Base-by-base conservation (phyloP, 2,329 filamentous ascomycete genomes). In the Coniella lustricola region DNA sequence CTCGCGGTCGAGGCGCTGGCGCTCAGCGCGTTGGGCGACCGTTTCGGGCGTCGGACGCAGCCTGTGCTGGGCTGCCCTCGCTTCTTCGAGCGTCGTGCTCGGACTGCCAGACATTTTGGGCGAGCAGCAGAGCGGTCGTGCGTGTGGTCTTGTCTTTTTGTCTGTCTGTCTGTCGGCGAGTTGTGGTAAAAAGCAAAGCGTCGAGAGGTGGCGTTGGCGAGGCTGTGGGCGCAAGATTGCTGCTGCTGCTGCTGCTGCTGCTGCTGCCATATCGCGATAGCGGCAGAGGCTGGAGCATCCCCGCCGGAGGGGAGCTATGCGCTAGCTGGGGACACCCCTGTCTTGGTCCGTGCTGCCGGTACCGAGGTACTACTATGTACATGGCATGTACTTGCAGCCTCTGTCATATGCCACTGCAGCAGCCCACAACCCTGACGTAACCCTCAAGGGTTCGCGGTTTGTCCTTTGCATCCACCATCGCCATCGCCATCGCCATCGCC, bases 401-500 rank as follows among this genome's bases (percentile, higher is more conserved):
- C 10, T 29, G 25, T 29, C 25, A 5, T 29, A 29, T 29, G 25
- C 55, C 52, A 57, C 53, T 51, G 55, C 46, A 51, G 36, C 22
- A 20, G 31, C 38, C n/a, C 12, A 16, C 3, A 35, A 22, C 34
- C 33, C 41, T 37, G 39, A 33, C 46, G 39, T 40, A 38, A 33
- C 36, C 34, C 25, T 39, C 3, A n/a, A 16, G 3, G 13, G 38
- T 17, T 16, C 25, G 25, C 25, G 25, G 10, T n/a, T n/a, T n/a
- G n/a, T n/a, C n/a, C n/a, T n/a, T n/a, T n/a, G n/a, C n/a, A n/a
- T n/a, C n/a, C n/a, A n/a, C n/a, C n/a, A n/a, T n/a, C n/a, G n/a
- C n/a, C n/a, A n/a, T n/a, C n/a, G n/a, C n/a, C n/a, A n/a, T n/a
- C n/a, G n/a, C n/a, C n/a, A n/a, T n/a, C n/a, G n/a, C n/a, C n/a